Evolutionary conservation across 108 stramenopile genomes (phyloP).

Genomic region (Conticribra weissflogii): DNA sequence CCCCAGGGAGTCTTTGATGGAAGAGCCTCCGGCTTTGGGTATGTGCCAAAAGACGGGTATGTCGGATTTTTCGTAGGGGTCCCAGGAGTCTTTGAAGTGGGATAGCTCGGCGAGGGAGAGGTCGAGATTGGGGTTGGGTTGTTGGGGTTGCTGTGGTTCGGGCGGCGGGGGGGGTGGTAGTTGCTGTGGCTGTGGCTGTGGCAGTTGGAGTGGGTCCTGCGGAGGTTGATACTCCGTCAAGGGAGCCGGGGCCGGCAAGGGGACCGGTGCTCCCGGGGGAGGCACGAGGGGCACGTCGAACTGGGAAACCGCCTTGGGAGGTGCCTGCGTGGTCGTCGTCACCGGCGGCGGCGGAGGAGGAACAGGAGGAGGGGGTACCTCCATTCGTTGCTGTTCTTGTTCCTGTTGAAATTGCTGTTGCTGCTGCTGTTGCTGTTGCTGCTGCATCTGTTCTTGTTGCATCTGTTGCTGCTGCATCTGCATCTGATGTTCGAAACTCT

Average conservation of each 20-base stretch:
- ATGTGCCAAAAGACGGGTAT: slow-evolving; percentile 62
- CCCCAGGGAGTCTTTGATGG: slow-evolving; percentile 59
- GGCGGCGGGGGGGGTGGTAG: slow-evolving; percentile 8
- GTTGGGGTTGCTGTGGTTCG: neutral
- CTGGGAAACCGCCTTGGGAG: neutral
- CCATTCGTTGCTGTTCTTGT: neutral
- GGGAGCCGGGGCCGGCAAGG: too few relatives aligned
- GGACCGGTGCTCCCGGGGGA: neutral
- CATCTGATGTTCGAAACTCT: neutral
- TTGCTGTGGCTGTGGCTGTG: slow-evolving; percentile 5
- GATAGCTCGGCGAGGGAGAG: slow-evolving; percentile 22
- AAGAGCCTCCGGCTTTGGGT: slow-evolving; percentile 59
- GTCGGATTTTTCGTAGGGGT: slow-evolving; percentile 48
- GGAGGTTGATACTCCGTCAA: neutral
- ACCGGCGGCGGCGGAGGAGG: too few relatives aligned
- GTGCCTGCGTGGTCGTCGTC: too few relatives aligned
- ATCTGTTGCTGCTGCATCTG: slow-evolving; percentile 5
- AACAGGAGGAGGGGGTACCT: too few relatives aligned
- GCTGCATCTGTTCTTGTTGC: slow-evolving; percentile 7
- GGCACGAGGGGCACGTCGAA: neutral
- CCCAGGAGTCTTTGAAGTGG: slow-evolving; percentile 59
- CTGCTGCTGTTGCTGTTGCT: slow-evolving; percentile 4
- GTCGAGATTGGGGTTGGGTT: neutral
- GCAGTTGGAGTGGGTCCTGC: slow-evolving; percentile 4
- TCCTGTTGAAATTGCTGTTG: slow-evolving; percentile 9